These are phyloP conservation scores for Alternaria triticina DNA, from an alignment of 2,329 filamentous ascomycete species.

Conservation along the genomic window DNA sequence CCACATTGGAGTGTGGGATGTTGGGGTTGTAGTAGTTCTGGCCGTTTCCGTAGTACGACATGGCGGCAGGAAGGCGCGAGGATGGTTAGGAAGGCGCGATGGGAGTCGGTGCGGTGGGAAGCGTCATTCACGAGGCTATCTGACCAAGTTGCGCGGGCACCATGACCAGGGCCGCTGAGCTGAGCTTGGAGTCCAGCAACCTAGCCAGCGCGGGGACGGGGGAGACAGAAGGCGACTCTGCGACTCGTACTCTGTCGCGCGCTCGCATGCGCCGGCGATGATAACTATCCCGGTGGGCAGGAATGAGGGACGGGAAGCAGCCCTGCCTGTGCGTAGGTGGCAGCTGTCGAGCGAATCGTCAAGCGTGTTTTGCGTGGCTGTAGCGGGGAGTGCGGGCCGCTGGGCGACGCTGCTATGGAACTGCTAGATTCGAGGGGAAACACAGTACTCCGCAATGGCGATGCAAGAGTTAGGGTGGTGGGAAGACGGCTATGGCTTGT, in stretches of 20 bases:
- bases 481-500: constrained; percentile 1
- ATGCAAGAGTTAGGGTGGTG: background rate
- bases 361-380: constrained; percentile 15
- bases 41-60: constrained; percentile 65
- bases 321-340: constrained; percentile 16
- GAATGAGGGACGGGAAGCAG: constrained; percentile 10
- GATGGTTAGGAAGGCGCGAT: constrained; percentile 21
- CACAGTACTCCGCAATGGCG: background rate
- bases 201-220: constrained; percentile 12
- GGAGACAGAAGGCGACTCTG: constrained; percentile 6
- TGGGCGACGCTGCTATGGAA: constrained; percentile 1
- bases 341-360: constrained; percentile 21
- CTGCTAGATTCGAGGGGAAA: background rate
- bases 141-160: constrained; percentile 35
- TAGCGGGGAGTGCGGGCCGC: constrained; percentile 24
- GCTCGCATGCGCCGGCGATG: constrained; percentile 20
- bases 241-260: constrained; percentile 16
- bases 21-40: constrained; percentile 57
- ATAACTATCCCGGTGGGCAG: constrained; percentile 1
- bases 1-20: constrained; percentile 50
- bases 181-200: constrained; percentile 16
- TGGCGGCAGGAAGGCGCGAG: constrained; percentile 39
- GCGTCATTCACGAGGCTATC: constrained; percentile 48
- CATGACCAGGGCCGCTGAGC: constrained; percentile 41
- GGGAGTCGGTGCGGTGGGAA: constrained; percentile 22